Base-by-base conservation (phyloP, 78 protist genomes). In the Dictyostelium purpureum region DNA sequence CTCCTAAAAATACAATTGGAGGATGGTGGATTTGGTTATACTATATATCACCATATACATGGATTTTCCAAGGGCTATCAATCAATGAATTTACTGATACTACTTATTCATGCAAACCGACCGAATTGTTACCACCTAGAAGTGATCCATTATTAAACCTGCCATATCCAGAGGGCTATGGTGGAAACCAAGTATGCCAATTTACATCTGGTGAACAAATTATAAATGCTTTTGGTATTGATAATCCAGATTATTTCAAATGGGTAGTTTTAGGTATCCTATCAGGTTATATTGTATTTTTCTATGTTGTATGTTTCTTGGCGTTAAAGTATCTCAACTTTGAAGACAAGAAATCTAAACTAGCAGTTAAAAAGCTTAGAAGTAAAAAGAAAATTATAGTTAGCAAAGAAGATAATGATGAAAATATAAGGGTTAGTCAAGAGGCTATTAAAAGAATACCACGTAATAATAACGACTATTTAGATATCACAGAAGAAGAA, bases 1-100 rank as follows among this genome's bases (percentile, higher is more conserved):
- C 88, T 2, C 79, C 94, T 24, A 77, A 66, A 21, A 66, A 76
- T 69, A 42, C 28, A 12, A 89, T 79, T 52, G 87, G 87, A 24
- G 90, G 89, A 10, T 79, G 90, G 85, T 92, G 90, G 90, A 83
- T 81, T 38, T 92, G 95, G 95, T 42, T 80, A 18, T 92, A 92
- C 56, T 92, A 51, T 76, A 73, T 81, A 28, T 81, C 90, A 16
- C 91, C 91, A 14, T 85, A 73, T n/a, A 85, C 91, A 19, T 85
- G 81, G 79, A 45, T 65, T 37, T 92, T 92, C 66, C 76, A 92
- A 35, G 95, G 92, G 31, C n/a, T 92, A 61, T 51, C 73, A 16
- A 82, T 82, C 35, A 92, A 92, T 52, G 88, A 92, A 35, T 92
- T 92, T 16, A 10, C 75, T 4, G 73, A 75, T n/a, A 24, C 28